Evolutionary conservation across 768 basidiomycete species (phyloP), one percentile per base, ranked within the genome.

Genomic region (Clitopilus passeckerianus): DNA sequence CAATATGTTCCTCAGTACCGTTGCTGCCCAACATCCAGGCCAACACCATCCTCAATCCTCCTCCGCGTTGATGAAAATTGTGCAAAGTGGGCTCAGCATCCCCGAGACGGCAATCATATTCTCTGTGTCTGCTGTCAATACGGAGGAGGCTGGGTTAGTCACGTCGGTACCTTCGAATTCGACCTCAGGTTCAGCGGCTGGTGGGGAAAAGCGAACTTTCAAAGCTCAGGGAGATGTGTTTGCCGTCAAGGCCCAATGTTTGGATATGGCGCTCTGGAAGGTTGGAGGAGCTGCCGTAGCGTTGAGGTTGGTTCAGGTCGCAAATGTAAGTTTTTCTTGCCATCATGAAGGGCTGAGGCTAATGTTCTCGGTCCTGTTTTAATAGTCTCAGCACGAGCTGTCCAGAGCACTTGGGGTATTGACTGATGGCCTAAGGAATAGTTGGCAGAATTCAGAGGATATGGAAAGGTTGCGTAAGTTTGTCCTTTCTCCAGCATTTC

Each of bases 401-500:
- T 90, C 89, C 0, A 76, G 87, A 15, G 81, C 91, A 0, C 71
- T 95, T 6, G 76, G 86, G 3, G 83, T 95, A 24, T 71, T 96
- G 20, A 81, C 84, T 8, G 93, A 95, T 64, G 84, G 89, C 1
- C 70, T 97, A 50, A 84, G 84, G 63, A 87, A 90, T 64, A 91
- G 85, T 65, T 98, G 95, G 95, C 85, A 91, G 66, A 93, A 93
- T 66, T 95, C 91, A 34, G 95, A 95, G 68, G 95, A 97, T 64
- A 93, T 95, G 88, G 95, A 96, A 68, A 79, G 88, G 34, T 73
- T 94, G 57, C 85, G 93, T 94, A 65, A 66, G 89, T 78, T 12
- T 14, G 41, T 56, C n/a, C 44, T 14, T n/a, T 16, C 5, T 34
- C 18, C 12, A 12, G n/a, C 30, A 33, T 33, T 6, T 53, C 23